Percentiles rank a stretch among this genome's conserved stretches.
phyloP scores from a whole-genome alignment of 2,329 filamentous ascomycete species.

The Eutypella sp. region DNA sequence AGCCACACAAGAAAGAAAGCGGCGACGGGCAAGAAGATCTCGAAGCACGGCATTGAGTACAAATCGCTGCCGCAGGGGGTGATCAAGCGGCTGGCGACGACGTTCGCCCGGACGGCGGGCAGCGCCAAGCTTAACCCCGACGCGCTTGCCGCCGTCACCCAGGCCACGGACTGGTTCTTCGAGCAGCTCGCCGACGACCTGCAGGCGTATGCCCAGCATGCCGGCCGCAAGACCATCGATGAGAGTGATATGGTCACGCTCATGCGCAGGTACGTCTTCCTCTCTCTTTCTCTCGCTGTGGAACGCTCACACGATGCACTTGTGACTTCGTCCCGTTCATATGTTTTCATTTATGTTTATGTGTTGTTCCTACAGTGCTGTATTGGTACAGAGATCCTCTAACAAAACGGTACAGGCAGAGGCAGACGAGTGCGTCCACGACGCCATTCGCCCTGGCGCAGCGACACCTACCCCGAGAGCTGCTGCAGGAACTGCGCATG shows the following conservation, averaged over 20 bases:
- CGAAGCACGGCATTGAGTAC: conserved; percentile 69
- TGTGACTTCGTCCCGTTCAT: too few relatives aligned
- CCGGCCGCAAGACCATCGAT: conserved; percentile 77
- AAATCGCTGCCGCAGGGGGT: conserved; percentile 68
- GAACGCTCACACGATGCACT: too few relatives aligned
- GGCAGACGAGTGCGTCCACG: conserved; percentile 64
- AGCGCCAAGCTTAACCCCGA: conserved; percentile 70
- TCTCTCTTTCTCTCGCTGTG: too few relatives aligned
- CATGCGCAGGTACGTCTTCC: conserved; percentile 78
- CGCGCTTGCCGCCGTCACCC: conserved; percentile 67
- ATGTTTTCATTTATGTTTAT: conserved; percentile 15
- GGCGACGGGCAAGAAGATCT: conserved; percentile 55
- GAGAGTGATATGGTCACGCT: conserved; percentile 77
- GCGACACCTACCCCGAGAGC: conserved; percentile 73
- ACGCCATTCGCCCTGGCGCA: conserved; percentile 84
- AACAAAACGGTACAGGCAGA: conserved; percentile 75
- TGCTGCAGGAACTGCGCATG: conserved; percentile 79
- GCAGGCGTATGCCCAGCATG: conserved; percentile 74
- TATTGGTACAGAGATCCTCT: conserved; percentile 14
- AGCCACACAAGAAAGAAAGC: conserved; percentile 38
- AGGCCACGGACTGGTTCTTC: conserved; percentile 88
- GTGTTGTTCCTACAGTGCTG: conserved; percentile 2
- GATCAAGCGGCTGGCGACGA: conserved; percentile 68
- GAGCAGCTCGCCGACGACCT: conserved; percentile 81
- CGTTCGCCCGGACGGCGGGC: conserved; percentile 62